Evolutionary conservation across 163 green algal species (phyloP).

Genomic region (Scenedesmus sp.): DNA sequence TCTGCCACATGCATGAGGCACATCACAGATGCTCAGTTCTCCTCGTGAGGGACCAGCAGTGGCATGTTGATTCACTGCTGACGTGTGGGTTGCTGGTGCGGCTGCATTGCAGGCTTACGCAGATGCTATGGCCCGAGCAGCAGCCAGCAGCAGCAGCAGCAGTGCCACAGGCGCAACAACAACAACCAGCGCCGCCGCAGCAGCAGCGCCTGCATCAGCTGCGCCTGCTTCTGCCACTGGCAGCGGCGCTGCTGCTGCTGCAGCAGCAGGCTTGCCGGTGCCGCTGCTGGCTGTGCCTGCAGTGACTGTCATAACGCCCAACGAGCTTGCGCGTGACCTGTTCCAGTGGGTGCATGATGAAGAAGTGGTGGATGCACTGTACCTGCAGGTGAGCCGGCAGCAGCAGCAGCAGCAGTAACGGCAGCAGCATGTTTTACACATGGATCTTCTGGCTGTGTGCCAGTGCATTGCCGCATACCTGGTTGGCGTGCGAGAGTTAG

Average conservation of each 20-base stretch:
- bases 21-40: no score
- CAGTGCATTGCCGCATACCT: not conserved
- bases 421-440: not conserved
- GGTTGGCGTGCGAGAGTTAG: no score
- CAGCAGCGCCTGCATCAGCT: conserved; percentile 21
- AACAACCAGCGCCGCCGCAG: not conserved
- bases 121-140: conserved; percentile 5
- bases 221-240: conserved; percentile 5
- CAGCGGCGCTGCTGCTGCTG: conserved; percentile 14
- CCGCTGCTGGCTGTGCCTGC: conserved; percentile 15
- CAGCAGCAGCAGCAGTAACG: not conserved
- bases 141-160: not conserved
- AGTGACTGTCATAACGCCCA: conserved; percentile 38
- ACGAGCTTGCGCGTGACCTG: conserved; percentile 37
- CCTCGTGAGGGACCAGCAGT: not conserved
- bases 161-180: not conserved
- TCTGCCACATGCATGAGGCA: no score
- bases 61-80: not conserved
- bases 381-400: conserved; percentile 33
- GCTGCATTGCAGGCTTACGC: conserved; percentile 16
- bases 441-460: not conserved
- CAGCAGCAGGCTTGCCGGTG: not conserved
- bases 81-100: not conserved
- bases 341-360: conserved; percentile 57
- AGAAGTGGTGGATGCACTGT: conserved; percentile 54